Base-by-base conservation (phyloP, 106 monocot species). In the Dendrobium officinale region DNA sequence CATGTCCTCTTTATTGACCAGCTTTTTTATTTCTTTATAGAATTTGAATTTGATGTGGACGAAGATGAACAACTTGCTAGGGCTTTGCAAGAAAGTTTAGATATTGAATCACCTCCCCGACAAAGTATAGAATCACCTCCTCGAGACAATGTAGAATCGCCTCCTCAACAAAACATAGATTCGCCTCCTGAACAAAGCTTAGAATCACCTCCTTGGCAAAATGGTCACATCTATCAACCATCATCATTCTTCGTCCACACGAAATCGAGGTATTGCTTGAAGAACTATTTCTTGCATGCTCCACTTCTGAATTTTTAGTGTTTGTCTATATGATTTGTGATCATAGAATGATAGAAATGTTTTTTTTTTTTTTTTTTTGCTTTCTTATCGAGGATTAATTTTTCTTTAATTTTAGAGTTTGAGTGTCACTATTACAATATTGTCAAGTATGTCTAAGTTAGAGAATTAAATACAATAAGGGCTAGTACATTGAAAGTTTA, bases 51-150 rank as follows among this genome's bases (percentile, higher is more conserved):
- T 56, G 77, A 88, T 70, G 4, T 87, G 48, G 94, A 90, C 74
- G 96, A 96, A 81, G 96, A 96, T 83, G 96, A 94, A 83, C 86
- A 90, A 55, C 87, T 96, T 33, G 96, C 96, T 31, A 86, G 88
- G 79, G 93, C 92, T 83, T 80, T 96, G 66, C 93, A 96, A 83
- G 93, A 94, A 83, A 96, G 96, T 79, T 84, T 93, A 72, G 89
- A 89, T 86, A 31, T 51, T 19, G 87, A 94, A 10, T 89, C 92
- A 31, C 86, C 88, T 77, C 88, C 87, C 2, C 90, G 79, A 59
- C 74, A 74, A 72, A 92, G 85, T 83, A 40, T 42, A 19, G 87
- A 90, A 17, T 90, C 91, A 26, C 86, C 88, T 74, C 89, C 88
- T 9, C 90, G 79, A 15, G 26, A 8, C 70, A 90, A 87, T 84